Evolutionary conservation across 768 basidiomycete species (phyloP).

Genomic region (Tylopilus subfusipes): DNA sequence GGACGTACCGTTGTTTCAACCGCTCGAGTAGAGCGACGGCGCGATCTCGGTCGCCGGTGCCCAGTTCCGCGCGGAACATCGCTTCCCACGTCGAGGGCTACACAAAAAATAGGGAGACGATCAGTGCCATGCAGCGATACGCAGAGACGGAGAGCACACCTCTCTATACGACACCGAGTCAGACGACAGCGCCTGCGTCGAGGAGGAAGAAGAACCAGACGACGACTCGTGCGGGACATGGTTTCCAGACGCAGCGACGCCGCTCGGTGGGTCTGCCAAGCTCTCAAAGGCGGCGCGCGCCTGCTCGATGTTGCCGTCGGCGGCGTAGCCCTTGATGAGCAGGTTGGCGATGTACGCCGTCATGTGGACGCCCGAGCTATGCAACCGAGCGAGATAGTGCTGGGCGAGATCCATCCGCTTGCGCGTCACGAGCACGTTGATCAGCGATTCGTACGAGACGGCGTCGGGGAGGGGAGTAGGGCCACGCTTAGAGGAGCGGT

Average conservation of each 20-base stretch:
- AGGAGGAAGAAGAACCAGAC: constrained; percentile 12
- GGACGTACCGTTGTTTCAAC: constrained; percentile 62
- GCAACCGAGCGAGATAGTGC: constrained; percentile 60
- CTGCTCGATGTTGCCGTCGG: constrained; percentile 62
- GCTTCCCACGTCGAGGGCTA: constrained; percentile 92
- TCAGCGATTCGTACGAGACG: constrained; percentile 83
- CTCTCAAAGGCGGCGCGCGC: constrained; percentile 78
- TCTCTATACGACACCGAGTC: constrained; percentile 39
- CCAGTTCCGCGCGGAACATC: constrained; percentile 91
- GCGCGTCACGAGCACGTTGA: constrained; percentile 80
- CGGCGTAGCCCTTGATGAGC: constrained; percentile 58
- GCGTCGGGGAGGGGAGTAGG: constrained; percentile 59
- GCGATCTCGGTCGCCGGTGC: constrained; percentile 64
- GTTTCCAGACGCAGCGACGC: constrained; percentile 86
- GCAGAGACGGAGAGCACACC: constrained; percentile 11
- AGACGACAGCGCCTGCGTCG: constrained; percentile 27
- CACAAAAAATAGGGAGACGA: not conserved
- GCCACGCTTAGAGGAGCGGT: constrained; percentile 40
- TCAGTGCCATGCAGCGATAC: not conserved
- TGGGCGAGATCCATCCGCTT: constrained; percentile 77
- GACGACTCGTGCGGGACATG: constrained; percentile 64
- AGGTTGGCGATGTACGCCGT: constrained; percentile 92
- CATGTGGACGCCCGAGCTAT: constrained; percentile 65
- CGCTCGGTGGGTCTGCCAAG: constrained; percentile 74
- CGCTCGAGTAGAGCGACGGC: constrained; percentile 70